These are phyloP conservation scores for Dillenia turbinata DNA, from an alignment of 164 flowering plant species.

Conservation along the genomic window DNA sequence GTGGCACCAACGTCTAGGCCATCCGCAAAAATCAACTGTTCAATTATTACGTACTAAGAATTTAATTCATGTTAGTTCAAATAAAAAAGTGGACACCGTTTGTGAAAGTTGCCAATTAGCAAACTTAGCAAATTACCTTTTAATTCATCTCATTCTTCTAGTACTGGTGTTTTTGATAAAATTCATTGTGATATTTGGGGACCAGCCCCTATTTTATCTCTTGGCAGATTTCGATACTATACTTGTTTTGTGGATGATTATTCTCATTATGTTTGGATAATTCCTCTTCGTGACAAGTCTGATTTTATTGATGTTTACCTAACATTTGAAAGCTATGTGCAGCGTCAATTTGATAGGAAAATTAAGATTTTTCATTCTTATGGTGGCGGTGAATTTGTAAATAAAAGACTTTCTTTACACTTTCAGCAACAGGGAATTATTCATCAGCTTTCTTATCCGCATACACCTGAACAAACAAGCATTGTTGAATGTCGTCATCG, in stretches of 20 bases:
- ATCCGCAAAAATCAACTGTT: background rate
- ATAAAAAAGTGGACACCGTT: background rate
- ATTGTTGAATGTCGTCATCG: background rate
- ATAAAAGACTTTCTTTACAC: background rate
- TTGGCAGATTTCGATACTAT: background rate
- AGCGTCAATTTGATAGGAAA: too few relatives aligned
- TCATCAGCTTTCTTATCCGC: slow-evolving; percentile 1
- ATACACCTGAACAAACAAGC: background rate
- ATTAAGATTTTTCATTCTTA: too few relatives aligned
- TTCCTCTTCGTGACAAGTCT: background rate
- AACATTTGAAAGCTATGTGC: too few relatives aligned
- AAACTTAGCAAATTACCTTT: background rate
- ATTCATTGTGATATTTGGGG: slow-evolving; percentile 1
- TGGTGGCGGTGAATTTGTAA: too few relatives aligned
- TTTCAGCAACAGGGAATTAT: background rate
- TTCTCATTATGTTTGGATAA: background rate
- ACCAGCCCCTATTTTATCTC: background rate
- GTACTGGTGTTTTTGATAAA: background rate
- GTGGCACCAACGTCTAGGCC: background rate
- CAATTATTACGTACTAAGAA: background rate
- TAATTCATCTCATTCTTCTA: background rate
- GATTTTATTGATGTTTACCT: too few relatives aligned
- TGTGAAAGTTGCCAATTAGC: background rate
- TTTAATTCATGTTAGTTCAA: too few relatives aligned
- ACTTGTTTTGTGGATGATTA: background rate